Evolutionary conservation across 352 stramenopile species (phyloP).

Genomic region (Globisporangium camurandrum): DNA sequence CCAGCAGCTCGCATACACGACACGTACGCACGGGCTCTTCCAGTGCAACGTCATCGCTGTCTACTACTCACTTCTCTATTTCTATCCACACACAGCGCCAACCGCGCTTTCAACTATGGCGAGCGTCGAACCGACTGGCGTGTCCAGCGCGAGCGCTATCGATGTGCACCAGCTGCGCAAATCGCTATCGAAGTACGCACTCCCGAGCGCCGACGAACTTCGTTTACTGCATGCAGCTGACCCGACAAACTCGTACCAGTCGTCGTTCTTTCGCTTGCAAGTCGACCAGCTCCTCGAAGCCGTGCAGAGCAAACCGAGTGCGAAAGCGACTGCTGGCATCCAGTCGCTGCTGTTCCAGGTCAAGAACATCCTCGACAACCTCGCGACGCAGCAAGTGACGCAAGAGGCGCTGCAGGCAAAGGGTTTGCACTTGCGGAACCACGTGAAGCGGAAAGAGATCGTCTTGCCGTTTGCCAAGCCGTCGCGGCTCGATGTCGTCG

Average conservation of each 20-base stretch:
- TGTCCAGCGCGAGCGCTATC: slow-evolving; percentile 15
- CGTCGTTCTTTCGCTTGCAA: slow-evolving; percentile 83
- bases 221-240: slow-evolving; percentile 71
- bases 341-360: slow-evolving; percentile 76
- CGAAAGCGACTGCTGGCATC: slow-evolving; percentile 35
- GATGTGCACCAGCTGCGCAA: slow-evolving; percentile 58
- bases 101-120: slow-evolving; percentile 10
- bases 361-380: slow-evolving; percentile 62
- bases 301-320: slow-evolving; percentile 45
- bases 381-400: slow-evolving; percentile 68
- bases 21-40: background rate
- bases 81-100: background rate
- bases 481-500: slow-evolving; percentile 70
- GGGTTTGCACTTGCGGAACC: slow-evolving; percentile 55
- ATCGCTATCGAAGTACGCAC: slow-evolving; percentile 81
- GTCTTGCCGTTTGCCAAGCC: slow-evolving; percentile 78
- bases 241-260: slow-evolving; percentile 59
- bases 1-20: background rate
- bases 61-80: no score
- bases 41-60: no score
- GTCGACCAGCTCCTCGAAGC: slow-evolving; percentile 79
- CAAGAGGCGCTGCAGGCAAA: slow-evolving; percentile 51
- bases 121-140: slow-evolving; percentile 7
- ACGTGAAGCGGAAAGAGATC: slow-evolving; percentile 80
- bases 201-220: slow-evolving; percentile 82